Base-by-base conservation (phyloP, 352 stramenopile genomes). In the Globisporangium yorkense region DNA sequence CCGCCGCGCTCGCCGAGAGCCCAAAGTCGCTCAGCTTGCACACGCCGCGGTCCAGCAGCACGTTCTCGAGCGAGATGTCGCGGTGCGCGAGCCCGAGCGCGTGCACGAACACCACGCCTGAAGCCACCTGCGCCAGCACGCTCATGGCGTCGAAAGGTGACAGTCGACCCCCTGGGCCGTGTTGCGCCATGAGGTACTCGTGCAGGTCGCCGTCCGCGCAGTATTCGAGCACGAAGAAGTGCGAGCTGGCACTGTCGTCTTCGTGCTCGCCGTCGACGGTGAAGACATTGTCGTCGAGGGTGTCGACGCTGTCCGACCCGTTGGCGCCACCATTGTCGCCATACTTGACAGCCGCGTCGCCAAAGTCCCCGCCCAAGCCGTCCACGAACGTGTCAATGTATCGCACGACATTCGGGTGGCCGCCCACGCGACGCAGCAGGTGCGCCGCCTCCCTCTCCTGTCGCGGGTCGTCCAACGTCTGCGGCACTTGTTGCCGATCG, bases 1-100 rank as follows among this genome's bases (percentile, higher is more conserved):
- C 45, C 12, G 63, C 39, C 2, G 68, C 55, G 59, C 44, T 62
- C 7, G 61, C 72, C 40, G 65, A 74, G 37, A 87, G 68, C 1
- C 79, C 74, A 48, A 87, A 86, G 56, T 87, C 75, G 9, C 67
- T 58, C 47, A 87, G 65, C 59, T 89, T 87, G 63, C 69, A 72
- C 35, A 51, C 52, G 20, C 71, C 75, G 35, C 76, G 60, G n/a
- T 48, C 31, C 3, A 87, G 53, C 18, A 87, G 69, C 18, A 87
- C 62, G 65, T 88, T 88, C 57, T 88, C 77, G 20, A 85, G 67
- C n/a, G 75, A 88, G 13, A 88, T 49, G 58, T 88, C 77, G 3
- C 77, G 74, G 54, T 88, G 77, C 29, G 74, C 74, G 49, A 77
- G 56, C 29, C 52, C 50, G 40, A 57, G 43, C 9, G 21, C 31